A percentile compares a stretch with the other conserved stretches of the same genome.
Evolutionary conservation across 169 alveolate species (phyloP).

Genomic region (Cystoisospora suis): DNA sequence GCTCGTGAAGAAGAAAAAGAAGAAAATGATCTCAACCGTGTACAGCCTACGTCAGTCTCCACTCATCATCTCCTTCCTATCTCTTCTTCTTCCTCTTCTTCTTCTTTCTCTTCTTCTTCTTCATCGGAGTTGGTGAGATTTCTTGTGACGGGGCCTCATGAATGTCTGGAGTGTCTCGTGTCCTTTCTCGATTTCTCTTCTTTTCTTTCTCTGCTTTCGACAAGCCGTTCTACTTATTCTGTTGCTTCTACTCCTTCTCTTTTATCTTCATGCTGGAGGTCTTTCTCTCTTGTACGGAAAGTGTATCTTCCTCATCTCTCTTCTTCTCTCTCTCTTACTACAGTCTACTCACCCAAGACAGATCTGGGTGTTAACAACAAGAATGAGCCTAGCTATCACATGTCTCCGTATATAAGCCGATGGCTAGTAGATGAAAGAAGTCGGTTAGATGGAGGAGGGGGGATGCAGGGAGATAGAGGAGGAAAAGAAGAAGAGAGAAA

Average conservation of each 20-base stretch:
- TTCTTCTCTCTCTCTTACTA: neutral
- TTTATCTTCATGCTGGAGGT: neutral
- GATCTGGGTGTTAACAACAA: neutral
- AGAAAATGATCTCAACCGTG: too few relatives aligned
- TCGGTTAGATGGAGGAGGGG: neutral
- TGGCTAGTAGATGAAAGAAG: neutral
- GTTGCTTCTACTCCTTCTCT: neutral
- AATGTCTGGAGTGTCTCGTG: neutral
- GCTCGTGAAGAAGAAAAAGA: too few relatives aligned
- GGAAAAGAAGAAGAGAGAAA: neutral
- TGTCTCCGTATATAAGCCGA: neutral
- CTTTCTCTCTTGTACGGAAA: neutral
- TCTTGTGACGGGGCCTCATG: constrained; percentile 16
- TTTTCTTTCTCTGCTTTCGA: neutral
- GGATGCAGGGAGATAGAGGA: neutral
- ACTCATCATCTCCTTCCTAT: neutral
- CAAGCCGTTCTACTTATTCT: neutral
- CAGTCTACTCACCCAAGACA: neutral
- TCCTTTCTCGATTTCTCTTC: neutral
- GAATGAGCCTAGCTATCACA: neutral
- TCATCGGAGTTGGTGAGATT: neutral
- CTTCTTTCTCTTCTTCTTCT: neutral
- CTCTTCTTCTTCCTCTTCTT: neutral
- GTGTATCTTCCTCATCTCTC: neutral
- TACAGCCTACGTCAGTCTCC: neutral